Base-by-base conservation (phyloP, 2,329 filamentous ascomycete species). In the Aspergillus sp. region DNA sequence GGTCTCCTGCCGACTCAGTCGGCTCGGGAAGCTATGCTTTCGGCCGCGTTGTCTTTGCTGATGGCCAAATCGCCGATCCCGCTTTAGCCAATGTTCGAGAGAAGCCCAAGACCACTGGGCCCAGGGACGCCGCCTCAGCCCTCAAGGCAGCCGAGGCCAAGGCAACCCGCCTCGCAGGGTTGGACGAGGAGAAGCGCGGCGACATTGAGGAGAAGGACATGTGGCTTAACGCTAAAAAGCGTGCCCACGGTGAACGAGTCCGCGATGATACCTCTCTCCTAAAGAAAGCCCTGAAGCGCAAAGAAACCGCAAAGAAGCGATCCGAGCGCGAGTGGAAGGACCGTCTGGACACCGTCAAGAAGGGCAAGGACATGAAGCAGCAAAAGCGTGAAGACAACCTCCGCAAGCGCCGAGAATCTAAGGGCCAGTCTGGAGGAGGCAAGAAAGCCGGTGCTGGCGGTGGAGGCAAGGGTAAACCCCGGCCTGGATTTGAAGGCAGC, bases 201-300 rank as follows among this genome's bases (percentile, higher is more conserved):
- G 90, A 96, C 59, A 88, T 98, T 45, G 87, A 92, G 60, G 91
- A 97, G 75, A 98, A 98, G 80, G 93, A 99, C 68, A 81, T 88
- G 57, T 99, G 95, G 95, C 81, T 97, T 58, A 93, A 90, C 48
- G 95, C 95, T 2, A 89, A 93, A 75, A 91, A 91, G 75, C 87
- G 90, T 23, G 91, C 89, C 1, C 90, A 96, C 73, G 95, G 95
- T 49, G 93, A 96, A 70, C 90, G 91, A 71, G 88, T 97, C 35
- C 87, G 86, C 59, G 92, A 98, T 70, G 91, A 96, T 73, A 91
- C 91, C 62, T 86, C 84, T 46, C 78, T 96, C 56, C 82, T 99
- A 27, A 97, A 96, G 82, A 97, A 96, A 82, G 90, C 93, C 0
- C 81, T 98, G 64, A 97, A 97, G 83, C 87, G 93, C 65, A 96